These are phyloP conservation scores for Gnomoniopsis sp. DNA, from an alignment of 2,329 filamentous ascomycete genomes.

Conservation along the genomic window DNA sequence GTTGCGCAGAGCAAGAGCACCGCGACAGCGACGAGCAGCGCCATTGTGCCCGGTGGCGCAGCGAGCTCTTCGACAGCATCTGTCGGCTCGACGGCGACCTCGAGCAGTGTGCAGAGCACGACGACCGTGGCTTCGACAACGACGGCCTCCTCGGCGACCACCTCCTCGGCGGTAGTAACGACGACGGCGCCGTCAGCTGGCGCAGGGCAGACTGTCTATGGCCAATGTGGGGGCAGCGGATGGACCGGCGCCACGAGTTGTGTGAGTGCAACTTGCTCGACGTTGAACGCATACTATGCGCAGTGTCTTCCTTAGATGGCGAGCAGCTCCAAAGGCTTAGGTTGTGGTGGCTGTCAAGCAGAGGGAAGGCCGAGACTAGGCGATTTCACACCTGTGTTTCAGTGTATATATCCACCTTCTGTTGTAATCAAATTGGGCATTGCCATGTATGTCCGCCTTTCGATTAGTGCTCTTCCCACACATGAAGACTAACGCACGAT, in stretches of 20 bases:
- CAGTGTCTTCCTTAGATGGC: conserved; percentile 30
- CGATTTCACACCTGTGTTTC: no score
- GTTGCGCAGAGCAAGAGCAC: conserved; percentile 19
- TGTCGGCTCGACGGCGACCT: no score
- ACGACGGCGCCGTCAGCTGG: conserved; percentile 2
- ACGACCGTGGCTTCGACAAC: background rate
- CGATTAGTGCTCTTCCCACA: no score
- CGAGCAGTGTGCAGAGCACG: background rate
- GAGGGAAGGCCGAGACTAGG: background rate
- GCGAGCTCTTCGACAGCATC: background rate
- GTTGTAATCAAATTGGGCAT: background rate
- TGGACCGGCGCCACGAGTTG: conserved; percentile 36
- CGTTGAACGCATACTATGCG: conserved; percentile 38
- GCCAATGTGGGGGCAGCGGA: conserved; percentile 40
- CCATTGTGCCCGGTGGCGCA: conserved; percentile 5
- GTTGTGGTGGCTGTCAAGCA: background rate
- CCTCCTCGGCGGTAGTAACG: conserved; percentile 2
- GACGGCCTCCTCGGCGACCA: background rate
- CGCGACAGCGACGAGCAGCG: conserved; percentile 16
- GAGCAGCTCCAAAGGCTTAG: background rate
- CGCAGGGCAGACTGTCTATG: conserved; percentile 22
- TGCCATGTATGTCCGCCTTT: no score
- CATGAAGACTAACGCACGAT: no score
- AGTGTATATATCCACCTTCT: no score
- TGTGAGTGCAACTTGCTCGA: conserved; percentile 33